Percentiles rank a stretch among this genome's conserved stretches.
phyloP scores from a whole-genome alignment of 2,329 filamentous ascomycete species.

The Atkinsonella texensis region DNA sequence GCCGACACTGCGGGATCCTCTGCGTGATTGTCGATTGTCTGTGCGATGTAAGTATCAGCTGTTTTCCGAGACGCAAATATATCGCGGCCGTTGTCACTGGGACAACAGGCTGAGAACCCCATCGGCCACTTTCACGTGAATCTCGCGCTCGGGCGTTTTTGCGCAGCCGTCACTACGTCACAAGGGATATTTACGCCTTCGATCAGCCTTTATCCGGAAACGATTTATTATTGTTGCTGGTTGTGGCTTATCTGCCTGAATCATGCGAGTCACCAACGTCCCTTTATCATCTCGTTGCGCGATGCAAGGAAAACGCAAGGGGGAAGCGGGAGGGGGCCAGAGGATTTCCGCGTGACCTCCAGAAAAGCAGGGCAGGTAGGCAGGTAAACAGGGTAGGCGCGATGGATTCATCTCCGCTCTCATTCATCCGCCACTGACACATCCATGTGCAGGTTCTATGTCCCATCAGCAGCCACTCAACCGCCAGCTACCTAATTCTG shows the following conservation, averaged over 20 bases:
- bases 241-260: not conserved
- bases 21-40: not conserved
- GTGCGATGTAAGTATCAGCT: not conserved
- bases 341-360: not conserved
- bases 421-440: too few relatives aligned
- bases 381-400: not conserved
- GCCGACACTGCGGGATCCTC: not conserved
- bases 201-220: not conserved
- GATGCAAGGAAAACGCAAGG: not conserved
- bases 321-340: too few relatives aligned
- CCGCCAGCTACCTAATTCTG: not conserved
- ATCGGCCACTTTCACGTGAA: not conserved
- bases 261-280: too few relatives aligned
- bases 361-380: not conserved
- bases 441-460: too few relatives aligned
- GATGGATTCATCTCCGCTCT: not conserved
- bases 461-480: too few relatives aligned
- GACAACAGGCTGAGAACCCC: not conserved
- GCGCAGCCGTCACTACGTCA: not conserved
- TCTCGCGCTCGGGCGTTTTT: too few relatives aligned
- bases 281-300: not conserved
- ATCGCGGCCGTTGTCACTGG: not conserved
- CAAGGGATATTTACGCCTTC: not conserved
- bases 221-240: not conserved
- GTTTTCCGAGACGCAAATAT: not conserved